These are phyloP conservation scores for Blastobotrys illinoisensis DNA, from an alignment of 1,139 yeast genomes.

Conservation along the genomic window DNA sequence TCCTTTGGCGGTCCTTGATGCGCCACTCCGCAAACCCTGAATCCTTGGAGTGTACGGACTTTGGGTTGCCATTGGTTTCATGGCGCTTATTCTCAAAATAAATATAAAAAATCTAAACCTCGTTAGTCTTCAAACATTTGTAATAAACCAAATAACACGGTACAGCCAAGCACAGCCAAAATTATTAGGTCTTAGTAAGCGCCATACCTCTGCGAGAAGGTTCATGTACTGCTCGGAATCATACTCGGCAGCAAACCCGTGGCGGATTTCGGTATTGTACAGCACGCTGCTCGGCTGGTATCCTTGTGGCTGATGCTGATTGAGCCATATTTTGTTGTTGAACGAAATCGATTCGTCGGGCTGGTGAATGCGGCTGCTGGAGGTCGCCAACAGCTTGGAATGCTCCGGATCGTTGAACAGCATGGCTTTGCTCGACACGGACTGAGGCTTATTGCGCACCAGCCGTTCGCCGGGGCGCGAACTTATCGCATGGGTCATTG, in stretches of 20 bases:
- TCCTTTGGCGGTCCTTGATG: conserved; percentile 84
- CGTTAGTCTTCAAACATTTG: conserved; percentile 2
- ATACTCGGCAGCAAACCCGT: conserved; percentile 73
- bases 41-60: conserved; percentile 41
- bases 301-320: not conserved
- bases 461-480: not conserved
- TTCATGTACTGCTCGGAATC: conserved; percentile 57
- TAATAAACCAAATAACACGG: no score
- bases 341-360: not conserved
- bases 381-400: not conserved
- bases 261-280: conserved; percentile 40
- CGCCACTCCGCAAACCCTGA: conserved; percentile 76
- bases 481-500: not conserved
- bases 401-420: not conserved
- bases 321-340: not conserved
- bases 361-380: not conserved
- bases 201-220: conserved; percentile 47
- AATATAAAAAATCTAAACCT: conserved; percentile 55
- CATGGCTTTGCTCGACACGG: not conserved
- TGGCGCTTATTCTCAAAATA: conserved; percentile 89
- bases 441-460: conserved; percentile 1
- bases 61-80: conserved; percentile 83
- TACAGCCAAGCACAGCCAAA: no score
- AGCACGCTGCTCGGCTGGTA: conserved; percentile 4
- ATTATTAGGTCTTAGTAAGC: not conserved